Evolutionary conservation across 139 green algal species (phyloP).

Genomic region (Chlamydomonas sp.): DNA sequence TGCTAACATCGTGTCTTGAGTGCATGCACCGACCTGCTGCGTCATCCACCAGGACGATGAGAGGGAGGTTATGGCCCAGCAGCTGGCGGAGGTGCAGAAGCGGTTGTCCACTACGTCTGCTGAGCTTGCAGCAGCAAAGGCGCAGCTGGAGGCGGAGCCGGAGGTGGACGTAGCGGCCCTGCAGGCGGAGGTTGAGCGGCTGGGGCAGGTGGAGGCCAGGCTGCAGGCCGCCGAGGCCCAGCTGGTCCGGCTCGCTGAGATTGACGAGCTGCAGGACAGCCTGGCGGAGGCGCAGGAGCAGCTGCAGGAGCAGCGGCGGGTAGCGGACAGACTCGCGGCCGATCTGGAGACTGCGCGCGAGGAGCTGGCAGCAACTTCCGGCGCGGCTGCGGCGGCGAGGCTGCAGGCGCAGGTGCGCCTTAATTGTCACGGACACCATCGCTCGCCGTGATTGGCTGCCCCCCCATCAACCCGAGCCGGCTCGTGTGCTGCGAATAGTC

Average conservation of each 20-base stretch:
- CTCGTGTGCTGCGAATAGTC: too few relatives aligned
- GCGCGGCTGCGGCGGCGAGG: not conserved
- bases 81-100: constrained; percentile 1
- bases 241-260: not conserved
- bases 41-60: not conserved
- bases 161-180: not conserved
- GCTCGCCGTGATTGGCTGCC: too few relatives aligned
- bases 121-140: constrained; percentile 9
- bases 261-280: not conserved
- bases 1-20: not conserved
- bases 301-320: constrained; percentile 12
- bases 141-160: constrained; percentile 40
- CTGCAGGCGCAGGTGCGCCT: constrained; percentile 21
- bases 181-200: not conserved
- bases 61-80: not conserved
- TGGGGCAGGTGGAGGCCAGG: not conserved
- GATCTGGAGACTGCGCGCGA: constrained; percentile 14
- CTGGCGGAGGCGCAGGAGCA: not conserved
- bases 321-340: not conserved
- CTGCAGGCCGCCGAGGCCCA: not conserved
- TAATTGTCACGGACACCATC: too few relatives aligned
- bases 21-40: too few relatives aligned
- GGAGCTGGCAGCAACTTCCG: not conserved
- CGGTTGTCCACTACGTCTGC: not conserved
- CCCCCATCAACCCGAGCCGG: too few relatives aligned